Evolutionary conservation across 2,329 filamentous ascomycete genomes (phyloP).

Genomic region (Plectosphaerella plurivora): DNA sequence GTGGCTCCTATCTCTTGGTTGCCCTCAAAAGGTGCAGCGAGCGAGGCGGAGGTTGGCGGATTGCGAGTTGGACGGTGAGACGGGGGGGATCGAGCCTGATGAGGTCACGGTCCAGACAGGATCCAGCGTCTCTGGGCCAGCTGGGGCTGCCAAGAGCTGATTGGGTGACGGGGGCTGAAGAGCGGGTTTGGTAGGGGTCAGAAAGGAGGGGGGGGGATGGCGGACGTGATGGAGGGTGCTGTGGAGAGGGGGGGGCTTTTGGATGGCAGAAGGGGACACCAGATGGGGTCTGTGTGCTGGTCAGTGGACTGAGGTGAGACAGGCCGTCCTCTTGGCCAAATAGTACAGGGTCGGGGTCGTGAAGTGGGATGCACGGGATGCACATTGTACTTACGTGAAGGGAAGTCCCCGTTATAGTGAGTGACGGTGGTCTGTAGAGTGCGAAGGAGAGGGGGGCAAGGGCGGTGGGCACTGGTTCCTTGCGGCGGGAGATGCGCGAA

Average conservation of each 20-base stretch:
- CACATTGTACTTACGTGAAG: too few species aligned
- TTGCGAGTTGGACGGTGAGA: slow-evolving; percentile 1
- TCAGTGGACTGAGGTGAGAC: slow-evolving; percentile 3
- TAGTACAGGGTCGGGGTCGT: not conserved
- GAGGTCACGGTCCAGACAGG: slow-evolving; percentile 3
- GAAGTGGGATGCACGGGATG: not conserved
- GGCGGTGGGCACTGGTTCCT: not conserved
- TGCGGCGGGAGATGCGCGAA: not conserved
- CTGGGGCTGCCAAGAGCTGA: not conserved
- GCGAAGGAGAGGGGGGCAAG: too few species aligned
- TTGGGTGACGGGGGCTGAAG: not conserved
- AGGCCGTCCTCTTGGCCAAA: slow-evolving; percentile 1
- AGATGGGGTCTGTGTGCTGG: slow-evolving; percentile 1
- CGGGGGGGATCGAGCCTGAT: slow-evolving; percentile 2
- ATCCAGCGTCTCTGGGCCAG: not conserved
- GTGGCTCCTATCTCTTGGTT: slow-evolving; percentile 5
- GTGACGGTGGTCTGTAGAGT: too few species aligned
- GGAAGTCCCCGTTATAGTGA: too few species aligned
- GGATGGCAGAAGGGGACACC: not conserved
- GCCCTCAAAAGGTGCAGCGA: not conserved
- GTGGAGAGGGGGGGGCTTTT: not conserved
- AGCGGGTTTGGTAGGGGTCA: slow-evolving; percentile 1
- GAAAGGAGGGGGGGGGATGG: slow-evolving; percentile 2
- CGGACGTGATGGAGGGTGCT: not conserved
- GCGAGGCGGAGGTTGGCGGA: not conserved